A percentile compares a stretch with the other conserved stretches of the same genome.
Evolutionary conservation across 495 filamentous ascomycete species (phyloP).

Genomic region (Neurospora sp.): DNA sequence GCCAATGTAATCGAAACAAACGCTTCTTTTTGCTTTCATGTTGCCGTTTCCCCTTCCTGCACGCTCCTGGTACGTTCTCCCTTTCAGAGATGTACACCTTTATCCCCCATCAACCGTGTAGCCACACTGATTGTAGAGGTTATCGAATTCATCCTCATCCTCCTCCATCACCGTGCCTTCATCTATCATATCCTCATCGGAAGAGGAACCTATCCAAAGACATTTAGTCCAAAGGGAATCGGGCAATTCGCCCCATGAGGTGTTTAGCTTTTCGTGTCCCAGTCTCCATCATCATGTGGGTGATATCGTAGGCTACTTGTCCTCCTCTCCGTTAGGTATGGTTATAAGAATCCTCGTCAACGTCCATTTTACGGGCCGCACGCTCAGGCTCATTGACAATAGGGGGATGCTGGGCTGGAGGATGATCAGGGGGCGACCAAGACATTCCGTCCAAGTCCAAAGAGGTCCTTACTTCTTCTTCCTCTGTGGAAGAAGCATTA

Average conservation of each 20-base stretch:
- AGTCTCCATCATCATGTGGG: too few relatives aligned
- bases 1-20: not conserved
- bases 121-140: too few relatives aligned
- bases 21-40: not conserved
- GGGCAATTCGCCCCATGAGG: too few relatives aligned
- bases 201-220: too few relatives aligned
- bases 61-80: not conserved
- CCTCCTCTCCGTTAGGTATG: slow-evolving; percentile 76
- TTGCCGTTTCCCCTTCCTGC: not conserved
- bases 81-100: not conserved
- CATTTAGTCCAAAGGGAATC: too few relatives aligned
- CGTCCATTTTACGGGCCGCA: slow-evolving; percentile 87
- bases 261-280: too few relatives aligned
- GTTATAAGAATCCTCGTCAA: slow-evolving; percentile 79
- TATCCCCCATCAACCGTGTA: not conserved
- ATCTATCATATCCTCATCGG: not conserved
- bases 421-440: slow-evolving; percentile 20
- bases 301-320: slow-evolving; percentile 31
- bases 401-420: slow-evolving; percentile 35
- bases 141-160: not conserved
- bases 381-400: slow-evolving; percentile 58
- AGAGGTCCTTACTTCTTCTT: not conserved
- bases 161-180: not conserved
- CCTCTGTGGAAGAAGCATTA: not conserved
- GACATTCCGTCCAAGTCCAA: not conserved